Base-by-base conservation (phyloP, 345 rosid species). In the Barbarea vulgaris region DNA sequence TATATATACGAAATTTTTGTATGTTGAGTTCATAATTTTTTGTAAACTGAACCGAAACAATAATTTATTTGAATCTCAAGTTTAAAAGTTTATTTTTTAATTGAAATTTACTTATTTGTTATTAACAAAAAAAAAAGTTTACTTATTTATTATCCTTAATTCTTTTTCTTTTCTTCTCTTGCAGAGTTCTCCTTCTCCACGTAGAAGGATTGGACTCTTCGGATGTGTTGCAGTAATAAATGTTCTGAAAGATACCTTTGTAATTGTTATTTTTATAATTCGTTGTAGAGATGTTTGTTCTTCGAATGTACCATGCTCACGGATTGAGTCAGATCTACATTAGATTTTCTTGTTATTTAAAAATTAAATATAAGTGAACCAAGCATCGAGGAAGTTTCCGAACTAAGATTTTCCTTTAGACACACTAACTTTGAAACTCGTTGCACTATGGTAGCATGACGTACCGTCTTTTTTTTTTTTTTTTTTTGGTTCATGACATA, bases 331-430 rank as follows among this genome's bases (percentile, higher is more conserved):
- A 41, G 64, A 63, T 56, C 22, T 18, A 65, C 30, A 50, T 31
- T 12, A 56, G 37, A 64, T 22, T 73, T 46, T 54, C 12, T 31
- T 22, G 64, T 44, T 73, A 11, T 24, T 55, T 33, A 2, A n/a
- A 4, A 33, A 44, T 54, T 42, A 42, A 15, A 65, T 55, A 74
- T n/a, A 44, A 44, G 30, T 56, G 55, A 74, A 44, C 66, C 57
- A 55, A 74, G 58, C 72, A 46, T 65, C 78, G 31, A 44, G 30
- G 72, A 64, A 74, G 22, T 56, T 74, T 64, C 71, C 10, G 55
- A 41, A 52, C 48, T 30, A 52, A 69, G 22, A 41, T 72, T 42
- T 5, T 53, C 27, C 22, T 54, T 15, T 27, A 37, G 77, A 41
- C 21, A 39, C 52, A 47, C 3, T 24, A 28, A 27, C 31, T 62